Base-by-base conservation (phyloP, 805 yeast species). In the Candida glaebosa region DNA sequence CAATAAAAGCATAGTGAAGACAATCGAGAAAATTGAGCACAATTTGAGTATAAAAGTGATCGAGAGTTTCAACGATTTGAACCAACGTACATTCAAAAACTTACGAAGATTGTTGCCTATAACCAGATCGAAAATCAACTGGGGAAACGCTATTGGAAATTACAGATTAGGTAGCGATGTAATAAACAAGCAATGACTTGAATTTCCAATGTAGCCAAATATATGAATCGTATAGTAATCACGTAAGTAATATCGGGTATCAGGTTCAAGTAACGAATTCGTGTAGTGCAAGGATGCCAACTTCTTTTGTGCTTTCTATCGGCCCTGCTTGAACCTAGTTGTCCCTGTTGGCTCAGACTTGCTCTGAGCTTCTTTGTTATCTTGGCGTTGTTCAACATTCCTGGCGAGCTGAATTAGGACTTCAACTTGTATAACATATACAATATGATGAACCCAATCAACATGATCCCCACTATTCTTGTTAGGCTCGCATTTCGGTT, bases 141-240 rank as follows among this genome's bases (percentile, higher is more conserved):
- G 99, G 99, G 96, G 96, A 22, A 86, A 79, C 56, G 87, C 96
- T 8, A 87, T 88, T 52, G 95, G 95, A 14, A 86, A 82, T 58
- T 90, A 90, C 65, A 79, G 87, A 55, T 69, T 91, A 34, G 98
- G 98, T 14, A 81, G 81, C 49, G 90, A 85, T 57, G 89, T 82
- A 25, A 82, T 68, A 16, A 63, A 67, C 45, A 58, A 61, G 42
- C 49, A 55, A 24, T 48, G 33, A 26, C 8, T 12, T 24, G 10
- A 12, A 8, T 24, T 9, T 16, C 8, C 8, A 16, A n/a, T 16
- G 12, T 32, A n/a, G 18, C 15, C 15, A n/a, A 14, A 30, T n/a
- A 30, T 30, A 30, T 30, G 6, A 30, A 8, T 16, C 16, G 16
- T 6, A 30, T 30, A 30, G 15, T 24, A 24, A 24, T 8, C 12